Evolutionary conservation across 441 rosid genomes (phyloP), one percentile per base, ranked within the genome.

Genomic region (Pelargonium fulgidum): DNA sequence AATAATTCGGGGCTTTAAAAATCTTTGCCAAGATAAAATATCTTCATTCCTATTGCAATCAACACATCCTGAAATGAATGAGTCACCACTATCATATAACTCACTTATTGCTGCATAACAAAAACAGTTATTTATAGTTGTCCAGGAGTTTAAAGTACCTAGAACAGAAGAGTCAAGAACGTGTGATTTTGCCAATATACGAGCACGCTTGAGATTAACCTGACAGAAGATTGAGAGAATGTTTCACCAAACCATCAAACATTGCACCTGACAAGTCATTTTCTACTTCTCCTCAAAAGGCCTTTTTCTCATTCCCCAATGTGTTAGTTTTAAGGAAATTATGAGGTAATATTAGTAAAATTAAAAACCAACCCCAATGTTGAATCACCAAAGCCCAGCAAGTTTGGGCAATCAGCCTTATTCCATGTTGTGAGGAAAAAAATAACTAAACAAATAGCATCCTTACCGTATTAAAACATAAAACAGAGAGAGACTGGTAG

Each of bases 181-280:
- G 77, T 91, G 92, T 67, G 98, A 87, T 62, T 87, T 79, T 65
- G 84, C 90, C 68, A 93, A 82, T 61, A 87, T 77, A 63, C 95
- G 93, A 73, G 95, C 97, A 76, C 98, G 97, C 90, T 93, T 93
- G 71, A 91, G 85, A 85, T 93, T 93, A 77, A 93, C 79, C 98
- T 93, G 83, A 59, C 69, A 65, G 41, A 76, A 36, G 67, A 42
- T 71, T 71, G 65, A 62, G 70, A 22, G 48, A 62, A 19, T 6
- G 65, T 14, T 24, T 17, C 52, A 65, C 42, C 52, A 65, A 65
- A 62, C 66, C 9, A 14, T 65, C 58, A 61, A 63, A 64, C n/a
- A 29, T 29, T 3, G 4, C 2, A 29, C 36, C 36, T 29, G 36
- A 29, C 36, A 29, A 29, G 36, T 29, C 36, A 29, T 29, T 29